Conservation (phyloP, 2,329 filamentous ascomycete genomes). For the Plenodomus biglobosus region DNA sequence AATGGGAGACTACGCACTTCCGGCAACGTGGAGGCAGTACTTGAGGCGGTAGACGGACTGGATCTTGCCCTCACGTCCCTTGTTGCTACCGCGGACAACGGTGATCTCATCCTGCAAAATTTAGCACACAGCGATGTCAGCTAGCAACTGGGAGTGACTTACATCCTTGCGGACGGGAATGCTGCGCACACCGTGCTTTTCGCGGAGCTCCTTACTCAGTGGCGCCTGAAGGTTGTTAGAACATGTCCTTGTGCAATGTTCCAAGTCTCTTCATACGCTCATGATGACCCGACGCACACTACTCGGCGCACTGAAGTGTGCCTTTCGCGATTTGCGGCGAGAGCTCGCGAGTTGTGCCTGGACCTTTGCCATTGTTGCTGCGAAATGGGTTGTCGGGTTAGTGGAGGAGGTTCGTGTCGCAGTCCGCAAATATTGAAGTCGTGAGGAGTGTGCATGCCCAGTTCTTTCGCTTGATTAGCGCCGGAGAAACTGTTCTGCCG, state of each 20-base stretch:
- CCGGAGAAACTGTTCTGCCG: constrained; percentile 12
- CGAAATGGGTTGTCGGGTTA: constrained; percentile 38
- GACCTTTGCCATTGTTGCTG: constrained; percentile 70
- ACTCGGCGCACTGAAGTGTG: constrained; percentile 94
- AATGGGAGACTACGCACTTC: constrained; percentile 47
- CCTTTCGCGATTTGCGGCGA: constrained; percentile 98
- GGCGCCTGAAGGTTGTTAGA: constrained; percentile 43
- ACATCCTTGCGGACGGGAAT: constrained; percentile 94
- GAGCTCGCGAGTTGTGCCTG: constrained; percentile 69
- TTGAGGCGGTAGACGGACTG: constrained; percentile 80
- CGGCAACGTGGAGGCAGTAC: constrained; percentile 96
- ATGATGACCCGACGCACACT: constrained; percentile 94
- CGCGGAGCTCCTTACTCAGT: constrained; percentile 78
- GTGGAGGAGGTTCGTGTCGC: constrained; percentile 23
- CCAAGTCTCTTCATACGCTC: constrained; percentile 71
- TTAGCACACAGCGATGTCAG: constrained; percentile 28
- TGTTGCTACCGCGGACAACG: constrained; percentile 90
- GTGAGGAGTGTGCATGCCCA: constrained; percentile 10
- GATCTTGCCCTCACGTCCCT: constrained; percentile 98
- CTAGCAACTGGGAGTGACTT: constrained; percentile 42
- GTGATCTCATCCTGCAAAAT: constrained; percentile 70
- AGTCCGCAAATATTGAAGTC: constrained; percentile 18
- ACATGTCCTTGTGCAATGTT: constrained; percentile 29
- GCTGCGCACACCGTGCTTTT: constrained; percentile 92
- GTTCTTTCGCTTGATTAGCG: constrained; percentile 19